phyloP scores from a whole-genome alignment of 2,329 filamentous ascomycete genomes.

The Penicillium sp. region DNA sequence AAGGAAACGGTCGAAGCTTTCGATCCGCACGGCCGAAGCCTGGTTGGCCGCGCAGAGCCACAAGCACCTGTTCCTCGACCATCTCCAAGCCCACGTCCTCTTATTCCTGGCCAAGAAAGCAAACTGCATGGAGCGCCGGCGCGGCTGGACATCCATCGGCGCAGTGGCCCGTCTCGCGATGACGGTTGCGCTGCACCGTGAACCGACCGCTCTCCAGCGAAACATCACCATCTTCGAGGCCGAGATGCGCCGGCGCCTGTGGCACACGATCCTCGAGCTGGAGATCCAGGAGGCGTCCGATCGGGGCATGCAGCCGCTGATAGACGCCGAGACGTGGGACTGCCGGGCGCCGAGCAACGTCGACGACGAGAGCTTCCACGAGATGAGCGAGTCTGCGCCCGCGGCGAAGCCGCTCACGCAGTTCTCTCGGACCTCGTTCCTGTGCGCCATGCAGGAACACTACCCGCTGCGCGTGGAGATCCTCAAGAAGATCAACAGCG shows the following conservation, averaged over 20 bases:
- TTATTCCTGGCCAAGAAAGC: constrained; percentile 48
- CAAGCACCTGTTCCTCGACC: constrained; percentile 49
- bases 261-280: constrained; percentile 53
- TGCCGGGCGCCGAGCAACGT: no score
- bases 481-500: no score
- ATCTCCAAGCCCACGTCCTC: constrained; percentile 52
- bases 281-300: constrained; percentile 53
- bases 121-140: constrained; percentile 51
- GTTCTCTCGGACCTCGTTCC: no score
- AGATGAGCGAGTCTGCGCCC: no score
- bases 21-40: constrained; percentile 19
- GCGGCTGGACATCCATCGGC: constrained; percentile 50
- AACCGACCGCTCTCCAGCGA: constrained; percentile 41
- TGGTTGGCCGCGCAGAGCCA: constrained; percentile 42
- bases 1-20: constrained; percentile 19
- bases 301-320: constrained; percentile 50
- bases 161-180: constrained; percentile 50
- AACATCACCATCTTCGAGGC: constrained; percentile 46
- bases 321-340: no score
- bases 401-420: no score
- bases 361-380: no score
- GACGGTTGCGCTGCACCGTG: constrained; percentile 51
- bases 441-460: no score
- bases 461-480: no score
- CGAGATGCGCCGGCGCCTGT: constrained; percentile 48